Evolutionary conservation across 495 filamentous ascomycete genomes (phyloP), one percentile per base, ranked within the genome.

Genomic region (Aspergillus conjunctus): DNA sequence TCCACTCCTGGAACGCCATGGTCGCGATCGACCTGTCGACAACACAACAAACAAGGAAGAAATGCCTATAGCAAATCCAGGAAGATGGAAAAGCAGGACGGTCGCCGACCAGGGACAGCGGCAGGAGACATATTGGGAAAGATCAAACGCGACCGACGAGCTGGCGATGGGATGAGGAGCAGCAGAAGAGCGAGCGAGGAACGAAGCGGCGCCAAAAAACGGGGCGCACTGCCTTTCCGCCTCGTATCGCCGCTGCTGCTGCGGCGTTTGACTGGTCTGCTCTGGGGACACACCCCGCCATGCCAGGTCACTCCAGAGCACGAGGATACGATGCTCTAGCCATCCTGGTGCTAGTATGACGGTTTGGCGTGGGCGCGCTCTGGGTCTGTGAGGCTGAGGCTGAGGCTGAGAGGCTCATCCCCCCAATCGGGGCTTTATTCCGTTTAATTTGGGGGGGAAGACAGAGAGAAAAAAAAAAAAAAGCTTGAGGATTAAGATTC

Each of bases 1-100:
- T 55, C 64, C 68, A 68, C 50, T 43, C 59, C 58, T 33, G 11
- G 45, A 32, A 37, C 0, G 55, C 54, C 51, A 46, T 56, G 22
- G 44, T 44, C 41, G 20, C 30, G 15, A 30, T 48, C 12, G 20
- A 31, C 53, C 26, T 26, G 26, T 26, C 26, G 15, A 11, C 8
- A 37, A 37, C 15, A 5, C 2, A 11, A 41, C 11, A 41, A 41
- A 41, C 11, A 41, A 11, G 0, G 37, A 37, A 41, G 7, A 41
- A 41, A 41, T 41, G 11, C 6, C 9, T 6, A 41, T 41, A n/a
- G 3, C 4, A 41, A n/a, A 41, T 41, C 11, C 4, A 41, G 3
- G 4, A 41, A 41, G 3, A n/a, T 4, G 9, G 14, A 20, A 22
- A 48, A 48, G 20, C 9, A 48, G 17, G 20, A 41, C 37, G 44